Conservation (phyloP, 257 asterid genomes). For the Salvia miltiorrhiza region DNA sequence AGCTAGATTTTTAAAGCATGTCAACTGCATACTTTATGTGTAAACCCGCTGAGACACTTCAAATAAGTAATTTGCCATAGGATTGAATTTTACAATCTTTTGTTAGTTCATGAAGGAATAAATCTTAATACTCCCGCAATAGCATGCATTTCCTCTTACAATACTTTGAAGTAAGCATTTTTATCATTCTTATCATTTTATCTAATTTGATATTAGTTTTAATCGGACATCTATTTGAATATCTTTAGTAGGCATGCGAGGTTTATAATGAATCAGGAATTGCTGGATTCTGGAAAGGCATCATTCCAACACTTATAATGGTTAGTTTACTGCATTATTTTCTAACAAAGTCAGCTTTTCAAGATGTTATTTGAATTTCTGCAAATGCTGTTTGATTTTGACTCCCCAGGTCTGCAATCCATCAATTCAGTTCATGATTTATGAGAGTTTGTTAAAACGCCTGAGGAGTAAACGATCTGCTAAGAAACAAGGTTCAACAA, state of each 20-base stretch:
- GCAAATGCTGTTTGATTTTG: slow-evolving; percentile 22
- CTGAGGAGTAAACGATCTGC: slow-evolving; percentile 63
- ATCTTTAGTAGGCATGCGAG: slow-evolving; percentile 69
- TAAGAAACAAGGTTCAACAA: slow-evolving; percentile 39
- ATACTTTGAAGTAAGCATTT: background rate
- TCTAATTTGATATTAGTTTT: slow-evolving; percentile 12
- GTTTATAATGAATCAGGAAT: slow-evolving; percentile 82
- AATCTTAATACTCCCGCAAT: background rate
- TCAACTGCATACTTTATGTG: background rate
- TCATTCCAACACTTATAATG: slow-evolving; percentile 84
- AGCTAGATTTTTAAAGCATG: background rate
- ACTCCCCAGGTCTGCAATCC: slow-evolving; percentile 81
- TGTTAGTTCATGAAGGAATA: background rate
- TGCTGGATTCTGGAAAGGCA: slow-evolving; percentile 91
- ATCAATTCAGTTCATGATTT: slow-evolving; percentile 96
- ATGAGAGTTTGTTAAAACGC: slow-evolving; percentile 70
- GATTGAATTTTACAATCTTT: background rate
- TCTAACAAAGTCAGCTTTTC: slow-evolving; percentile 2
- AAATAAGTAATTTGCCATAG: background rate
- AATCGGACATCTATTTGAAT: slow-evolving; percentile 33
- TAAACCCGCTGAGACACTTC: background rate
- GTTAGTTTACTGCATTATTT: slow-evolving; percentile 33
- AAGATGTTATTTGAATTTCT: slow-evolving; percentile 13
- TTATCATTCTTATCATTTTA: background rate
- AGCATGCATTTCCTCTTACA: background rate